Base-by-base conservation (phyloP, 2,329 filamentous ascomycete species). In the Leptodontidium sp. region DNA sequence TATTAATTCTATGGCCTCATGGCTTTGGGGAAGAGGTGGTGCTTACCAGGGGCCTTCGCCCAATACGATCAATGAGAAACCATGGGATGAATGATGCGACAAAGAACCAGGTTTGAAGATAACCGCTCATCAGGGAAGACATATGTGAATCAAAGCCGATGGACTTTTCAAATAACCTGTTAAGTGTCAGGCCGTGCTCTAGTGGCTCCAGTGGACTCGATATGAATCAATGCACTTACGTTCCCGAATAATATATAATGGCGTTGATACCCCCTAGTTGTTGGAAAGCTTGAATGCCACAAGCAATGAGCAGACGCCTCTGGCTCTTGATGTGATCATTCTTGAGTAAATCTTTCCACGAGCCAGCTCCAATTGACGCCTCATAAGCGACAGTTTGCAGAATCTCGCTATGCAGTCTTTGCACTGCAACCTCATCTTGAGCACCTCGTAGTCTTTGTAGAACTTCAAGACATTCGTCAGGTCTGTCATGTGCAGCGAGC, bases 1-100 rank as follows among this genome's bases (percentile, higher is more conserved):
- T 32, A 3, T 53, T 7, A 53, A 24, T 29, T 1, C 24, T 17
- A 17, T 32, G 24, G 24, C 11, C 4, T 32, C 2, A 14, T 29
- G 5, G 2, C 24, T 26, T 1, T 1, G 24, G 15, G 17, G 24
- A 29, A 2, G 9, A 21, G 2, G 2, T 12, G 4, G 4, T 24
- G n/a, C 24, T 53, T 53, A 53, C 50, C 69, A 93, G 84, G 74
- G 87, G 87, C 15, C 91, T 85, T 32, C 91, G 88, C 7, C 90
- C 90, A 1, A 90, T 84, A 0, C 88, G 85, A 78, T 85, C 83
- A 61, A 85, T 84, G 0, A 81, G 70, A 6, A 80, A 75, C 45
- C 81, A 73, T 2, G 81, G 79, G 3, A 81, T 77, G n/a, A 80
- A 79, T 0, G 80, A 81, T 0, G 80, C 80, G 26, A 81, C 59